Conservation (phyloP, 208 protist genomes). For the Leishmania tropica region DNA sequence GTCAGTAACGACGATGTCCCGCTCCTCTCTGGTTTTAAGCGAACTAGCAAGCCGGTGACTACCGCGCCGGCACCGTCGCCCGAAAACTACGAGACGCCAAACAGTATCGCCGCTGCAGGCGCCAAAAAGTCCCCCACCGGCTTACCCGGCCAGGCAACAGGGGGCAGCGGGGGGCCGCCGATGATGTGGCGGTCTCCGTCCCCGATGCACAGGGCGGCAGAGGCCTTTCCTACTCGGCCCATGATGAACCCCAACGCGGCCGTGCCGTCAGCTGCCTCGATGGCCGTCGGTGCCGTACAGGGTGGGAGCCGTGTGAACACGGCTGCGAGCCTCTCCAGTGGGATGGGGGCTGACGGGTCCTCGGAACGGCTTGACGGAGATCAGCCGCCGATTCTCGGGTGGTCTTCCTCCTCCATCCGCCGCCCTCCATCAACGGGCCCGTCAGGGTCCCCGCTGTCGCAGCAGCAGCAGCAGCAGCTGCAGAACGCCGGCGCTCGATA, state of each 20-base stretch:
- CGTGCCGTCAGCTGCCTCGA: background rate
- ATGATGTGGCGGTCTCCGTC: conserved; percentile 20
- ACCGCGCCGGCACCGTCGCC: background rate
- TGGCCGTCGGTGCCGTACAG: background rate
- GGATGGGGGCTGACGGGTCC: background rate
- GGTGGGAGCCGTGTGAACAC: conserved; percentile 11
- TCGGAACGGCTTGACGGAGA: conserved; percentile 13
- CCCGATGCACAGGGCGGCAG: background rate
- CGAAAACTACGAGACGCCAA: conserved; percentile 18
- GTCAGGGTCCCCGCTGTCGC: conserved; percentile 9
- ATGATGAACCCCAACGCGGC: background rate
- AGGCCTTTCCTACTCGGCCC: conserved; percentile 18
- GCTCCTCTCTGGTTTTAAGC: conserved; percentile 36
- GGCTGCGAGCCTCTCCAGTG: conserved; percentile 11
- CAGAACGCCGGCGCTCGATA: conserved; percentile 14
- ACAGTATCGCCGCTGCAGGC: background rate
- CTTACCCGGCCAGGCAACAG: background rate
- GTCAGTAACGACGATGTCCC: conserved; percentile 29
- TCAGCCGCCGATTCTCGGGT: conserved; percentile 28
- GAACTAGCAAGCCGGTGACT: conserved; percentile 1
- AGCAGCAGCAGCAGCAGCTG: conserved; percentile 21
- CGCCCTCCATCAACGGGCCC: conserved; percentile 20
- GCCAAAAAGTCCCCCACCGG: background rate
- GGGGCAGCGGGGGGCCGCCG: conserved; percentile 1
- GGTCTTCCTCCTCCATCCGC: conserved; percentile 29